Conservation (phyloP, 2,329 filamentous ascomycete species). For the Fragosphaeria purpurea region DNA sequence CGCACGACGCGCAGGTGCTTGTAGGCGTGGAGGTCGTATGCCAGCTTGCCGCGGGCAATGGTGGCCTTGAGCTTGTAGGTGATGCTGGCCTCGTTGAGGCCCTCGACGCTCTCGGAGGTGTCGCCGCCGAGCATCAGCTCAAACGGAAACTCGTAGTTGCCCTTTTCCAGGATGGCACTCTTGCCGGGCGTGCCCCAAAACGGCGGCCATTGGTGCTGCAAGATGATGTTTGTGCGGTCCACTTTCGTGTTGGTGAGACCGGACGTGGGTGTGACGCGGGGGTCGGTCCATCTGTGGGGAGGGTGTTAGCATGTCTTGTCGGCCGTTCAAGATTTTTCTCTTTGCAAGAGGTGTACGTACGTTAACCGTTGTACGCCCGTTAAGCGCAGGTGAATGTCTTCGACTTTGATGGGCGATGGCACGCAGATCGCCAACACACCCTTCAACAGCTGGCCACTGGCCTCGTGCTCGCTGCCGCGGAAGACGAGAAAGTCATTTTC, state of each 20-base stretch:
- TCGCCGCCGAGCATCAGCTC: slow-evolving; percentile 62
- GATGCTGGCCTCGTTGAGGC: slow-evolving; percentile 74
- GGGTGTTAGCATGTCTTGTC: not conserved
- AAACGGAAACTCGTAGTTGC: slow-evolving; percentile 80
- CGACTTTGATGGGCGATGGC: slow-evolving; percentile 56
- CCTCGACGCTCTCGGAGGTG: slow-evolving; percentile 81
- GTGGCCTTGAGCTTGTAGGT: slow-evolving; percentile 88
- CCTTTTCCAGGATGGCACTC: slow-evolving; percentile 52
- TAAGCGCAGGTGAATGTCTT: slow-evolving; percentile 62
- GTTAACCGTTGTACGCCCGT: slow-evolving; percentile 59
- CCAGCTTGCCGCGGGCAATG: slow-evolving; percentile 75
- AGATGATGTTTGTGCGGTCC: slow-evolving; percentile 49
- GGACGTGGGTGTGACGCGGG: slow-evolving; percentile 39
- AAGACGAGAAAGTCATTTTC: slow-evolving; percentile 74
- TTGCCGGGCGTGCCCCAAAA: slow-evolving; percentile 51
- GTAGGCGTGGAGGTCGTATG: slow-evolving; percentile 73
- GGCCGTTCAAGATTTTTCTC: not conserved
- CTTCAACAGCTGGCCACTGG: slow-evolving; percentile 63
- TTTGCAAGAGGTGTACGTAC: slow-evolving; percentile 36
- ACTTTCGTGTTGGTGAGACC: slow-evolving; percentile 50
- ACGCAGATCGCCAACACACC: slow-evolving; percentile 67
- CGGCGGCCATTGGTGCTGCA: slow-evolving; percentile 58
- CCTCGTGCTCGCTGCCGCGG: slow-evolving; percentile 64
- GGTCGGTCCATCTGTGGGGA: slow-evolving; percentile 40
- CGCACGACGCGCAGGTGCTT: slow-evolving; percentile 71